Percentiles rank a stretch among this genome's conserved stretches.
Conservation (phyloP, 2,329 filamentous ascomycete genomes). For the Trichoderma sp. region DNA sequence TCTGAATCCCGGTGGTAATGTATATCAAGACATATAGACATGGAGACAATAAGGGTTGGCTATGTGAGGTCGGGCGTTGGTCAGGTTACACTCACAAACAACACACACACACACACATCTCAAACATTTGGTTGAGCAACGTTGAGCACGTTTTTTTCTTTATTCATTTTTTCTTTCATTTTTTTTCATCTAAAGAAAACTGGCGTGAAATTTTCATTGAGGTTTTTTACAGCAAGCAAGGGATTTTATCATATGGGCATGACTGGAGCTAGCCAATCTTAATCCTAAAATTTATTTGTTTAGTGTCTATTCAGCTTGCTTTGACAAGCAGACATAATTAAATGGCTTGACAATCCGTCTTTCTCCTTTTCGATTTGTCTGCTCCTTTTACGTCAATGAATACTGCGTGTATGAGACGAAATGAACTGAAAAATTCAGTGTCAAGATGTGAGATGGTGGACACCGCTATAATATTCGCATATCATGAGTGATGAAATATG, state of each 20-base stretch:
- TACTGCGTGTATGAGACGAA: too few species aligned
- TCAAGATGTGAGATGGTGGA: not conserved
- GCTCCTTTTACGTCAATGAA: not conserved
- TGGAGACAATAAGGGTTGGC: conserved; percentile 21
- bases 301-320: conserved; percentile 12
- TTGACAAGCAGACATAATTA: conserved; percentile 9
- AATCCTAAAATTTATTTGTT: not conserved
- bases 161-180: not conserved
- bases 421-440: not conserved
- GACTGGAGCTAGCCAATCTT: conserved; percentile 17
- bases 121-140: conserved; percentile 12
- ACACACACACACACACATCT: not conserved
- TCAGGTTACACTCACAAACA: not conserved
- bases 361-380: not conserved
- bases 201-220: conserved; percentile 16
- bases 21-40: conserved; percentile 35
- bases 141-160: conserved; percentile 13
- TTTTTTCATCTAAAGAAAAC: not conserved
- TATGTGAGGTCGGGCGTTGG: conserved; percentile 31
- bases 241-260: conserved; percentile 9
- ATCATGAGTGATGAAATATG: not conserved
- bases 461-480: not conserved
- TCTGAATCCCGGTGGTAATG: conserved; percentile 34
- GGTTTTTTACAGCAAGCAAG: not conserved
- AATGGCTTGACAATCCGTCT: not conserved